Percentiles rank a stretch among this genome's conserved stretches.
These are phyloP conservation scores for Begonia fuchsioides DNA, from an alignment of 306 rosid genomes.

Conservation along the genomic window DNA sequence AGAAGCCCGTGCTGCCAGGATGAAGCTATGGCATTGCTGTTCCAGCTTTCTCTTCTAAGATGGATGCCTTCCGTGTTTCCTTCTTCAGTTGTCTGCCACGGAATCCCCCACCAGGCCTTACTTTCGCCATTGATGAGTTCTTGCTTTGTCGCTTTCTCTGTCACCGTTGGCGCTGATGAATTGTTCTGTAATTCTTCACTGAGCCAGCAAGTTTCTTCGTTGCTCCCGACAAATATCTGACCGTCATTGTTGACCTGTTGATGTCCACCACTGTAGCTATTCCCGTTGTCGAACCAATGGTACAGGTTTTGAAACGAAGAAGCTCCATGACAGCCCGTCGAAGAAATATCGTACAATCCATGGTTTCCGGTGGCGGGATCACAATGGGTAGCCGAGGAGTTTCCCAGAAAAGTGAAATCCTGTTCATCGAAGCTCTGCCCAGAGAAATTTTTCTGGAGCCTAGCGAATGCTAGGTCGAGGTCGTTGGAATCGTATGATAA, in stretches of 20 bases:
- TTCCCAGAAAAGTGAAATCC: conserved; percentile 32
- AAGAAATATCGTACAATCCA: no score
- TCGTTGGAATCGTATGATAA: conserved; percentile 52
- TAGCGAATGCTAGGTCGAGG: conserved; percentile 63
- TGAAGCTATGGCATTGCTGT: conserved; percentile 44
- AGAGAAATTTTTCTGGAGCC: conserved; percentile 37
- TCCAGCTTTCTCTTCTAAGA: conserved; percentile 30
- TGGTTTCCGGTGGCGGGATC: no score
- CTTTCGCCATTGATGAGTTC: conserved; percentile 34
- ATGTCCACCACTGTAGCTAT: conserved; percentile 2
- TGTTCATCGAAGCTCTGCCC: conserved; percentile 35
- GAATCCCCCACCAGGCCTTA: conserved; percentile 67
- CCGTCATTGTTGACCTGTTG: conserved; percentile 38
- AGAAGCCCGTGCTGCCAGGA: conserved; percentile 80
- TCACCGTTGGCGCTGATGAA: conserved; percentile 47
- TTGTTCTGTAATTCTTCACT: conserved; percentile 35
- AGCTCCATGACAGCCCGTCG: no score
- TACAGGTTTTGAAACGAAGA: conserved; percentile 23
- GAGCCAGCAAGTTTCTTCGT: conserved; percentile 15
- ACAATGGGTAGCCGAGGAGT: background rate
- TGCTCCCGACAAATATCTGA: background rate
- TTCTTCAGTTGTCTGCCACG: conserved; percentile 66
- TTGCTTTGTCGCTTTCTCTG: conserved; percentile 54
- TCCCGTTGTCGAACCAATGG: conserved; percentile 47
- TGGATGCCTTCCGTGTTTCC: conserved; percentile 28